These are phyloP conservation scores for Sporothrix globosa DNA, from an alignment of 2,329 filamentous ascomycete genomes.

Conservation along the genomic window DNA sequence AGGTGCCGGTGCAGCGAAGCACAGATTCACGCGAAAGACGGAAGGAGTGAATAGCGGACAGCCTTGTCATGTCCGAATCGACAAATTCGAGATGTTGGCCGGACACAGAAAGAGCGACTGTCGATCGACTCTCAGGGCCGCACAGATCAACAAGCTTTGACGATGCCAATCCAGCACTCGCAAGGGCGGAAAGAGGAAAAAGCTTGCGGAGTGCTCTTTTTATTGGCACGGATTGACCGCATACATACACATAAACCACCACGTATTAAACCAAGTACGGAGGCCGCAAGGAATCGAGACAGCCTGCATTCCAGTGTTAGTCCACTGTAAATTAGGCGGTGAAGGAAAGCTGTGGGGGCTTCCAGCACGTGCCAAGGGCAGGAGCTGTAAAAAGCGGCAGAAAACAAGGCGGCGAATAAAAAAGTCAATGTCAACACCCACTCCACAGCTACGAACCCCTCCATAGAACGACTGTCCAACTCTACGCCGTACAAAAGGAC, in stretches of 20 bases:
- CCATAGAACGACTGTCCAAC: not conserved
- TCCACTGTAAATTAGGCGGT: slow-evolving; percentile 12
- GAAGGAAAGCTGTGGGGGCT: not conserved
- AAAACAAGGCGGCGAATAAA: slow-evolving; percentile 26
- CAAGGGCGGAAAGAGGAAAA: not conserved
- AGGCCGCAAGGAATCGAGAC: too few species aligned
- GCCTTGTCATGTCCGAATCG: not conserved
- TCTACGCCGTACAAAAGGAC: not conserved
- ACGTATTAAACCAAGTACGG: too few species aligned
- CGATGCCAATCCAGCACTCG: not conserved
- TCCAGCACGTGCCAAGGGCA: too few species aligned
- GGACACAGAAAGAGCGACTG: slow-evolving; percentile 13
- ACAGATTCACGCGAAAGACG: not conserved
- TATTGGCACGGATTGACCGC: slow-evolving; percentile 4
- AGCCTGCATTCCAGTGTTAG: not conserved
- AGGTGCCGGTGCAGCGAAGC: slow-evolving; percentile 9
- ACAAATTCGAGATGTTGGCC: not conserved
- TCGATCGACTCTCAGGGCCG: not conserved
- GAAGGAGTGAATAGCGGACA: not conserved
- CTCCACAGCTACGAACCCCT: not conserved
- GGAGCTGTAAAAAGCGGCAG: slow-evolving; percentile 11
- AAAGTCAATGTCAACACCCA: slow-evolving; percentile 18
- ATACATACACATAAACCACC: too few species aligned
- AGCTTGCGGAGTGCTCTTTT: not conserved
- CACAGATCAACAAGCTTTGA: not conserved